Base-by-base conservation (phyloP, 1,139 yeast species). In the Kurtzmaniella quercitrusa region DNA sequence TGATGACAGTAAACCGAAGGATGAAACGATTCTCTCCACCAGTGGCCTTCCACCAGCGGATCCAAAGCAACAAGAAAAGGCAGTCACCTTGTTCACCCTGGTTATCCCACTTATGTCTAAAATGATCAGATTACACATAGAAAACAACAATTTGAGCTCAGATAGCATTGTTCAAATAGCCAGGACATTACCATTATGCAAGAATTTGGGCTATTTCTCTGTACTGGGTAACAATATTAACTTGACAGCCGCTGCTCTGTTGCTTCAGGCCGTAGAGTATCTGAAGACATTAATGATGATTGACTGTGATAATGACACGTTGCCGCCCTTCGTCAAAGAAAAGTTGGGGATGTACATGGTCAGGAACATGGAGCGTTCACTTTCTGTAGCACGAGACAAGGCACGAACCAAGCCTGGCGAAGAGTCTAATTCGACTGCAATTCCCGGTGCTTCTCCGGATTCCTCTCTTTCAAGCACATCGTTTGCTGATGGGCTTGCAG, bases 281-380 rank as follows among this genome's bases (percentile, higher is more conserved):
- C 68, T 76, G 25, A 61, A 58, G 33, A 60, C 70, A 12, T 56
- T 73, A 43, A 65, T 71, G 33, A 66, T 71, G 11, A 53, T 73
- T 34, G 77, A 73, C 40, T 66, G 70, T 41, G 75, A 73, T 48
- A 55, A 57, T 34, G 70, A 64, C 9, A 55, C 57, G 3, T 59
- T 72, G 45, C 77, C 78, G 2, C 62, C 58, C 31, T 54, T 74
- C 39, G 68, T 77, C 49, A 80, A 73, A 52, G 84, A 82, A 46
- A 73, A 73, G 48, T 70, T 84, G 42, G 86, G 89, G 1, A 62
- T 85, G 36, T 79, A 81, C 53, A 75, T 87, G 2, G 82, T 85
- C 81, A 75, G 82, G 54, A 85, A 85, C 57, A 80, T 84, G 82
- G 89, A 85, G 54, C 65, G 60, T 31, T 49, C 67, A 34, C 57